phyloP scores from a whole-genome alignment of 352 stramenopile species.

The Globisporangium sylvaticum region DNA sequence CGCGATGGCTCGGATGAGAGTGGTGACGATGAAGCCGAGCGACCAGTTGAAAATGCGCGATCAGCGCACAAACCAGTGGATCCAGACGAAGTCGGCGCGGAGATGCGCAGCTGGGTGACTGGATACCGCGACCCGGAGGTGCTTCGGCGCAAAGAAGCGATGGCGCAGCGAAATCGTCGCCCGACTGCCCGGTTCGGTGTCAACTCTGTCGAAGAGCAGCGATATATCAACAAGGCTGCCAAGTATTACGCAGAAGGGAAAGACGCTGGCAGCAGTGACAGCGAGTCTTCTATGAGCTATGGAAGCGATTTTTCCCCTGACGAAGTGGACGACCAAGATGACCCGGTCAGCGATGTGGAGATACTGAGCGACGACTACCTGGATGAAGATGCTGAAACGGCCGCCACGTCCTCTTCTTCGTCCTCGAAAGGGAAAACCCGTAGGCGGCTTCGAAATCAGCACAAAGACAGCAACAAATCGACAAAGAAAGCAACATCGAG shows the following conservation, averaged over 20 bases:
- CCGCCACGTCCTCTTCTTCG: neutral
- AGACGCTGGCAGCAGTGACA: constrained; percentile 27
- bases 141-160: constrained; percentile 47
- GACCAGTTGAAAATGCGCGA: neutral
- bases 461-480: constrained; percentile 13
- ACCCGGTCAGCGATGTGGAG: constrained; percentile 23
- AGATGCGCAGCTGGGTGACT: constrained; percentile 61
- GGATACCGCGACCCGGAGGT: constrained; percentile 52
- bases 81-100: constrained; percentile 23
- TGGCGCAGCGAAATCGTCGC: constrained; percentile 39
- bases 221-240: constrained; percentile 21
- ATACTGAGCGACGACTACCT: constrained; percentile 50
- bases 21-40: neutral
- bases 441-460: constrained; percentile 17
- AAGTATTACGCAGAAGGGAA: constrained; percentile 43
- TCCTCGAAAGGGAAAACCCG: constrained; percentile 18
- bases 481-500: constrained; percentile 14
- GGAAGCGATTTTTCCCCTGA: constrained; percentile 49
- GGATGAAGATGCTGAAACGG: constrained; percentile 25
- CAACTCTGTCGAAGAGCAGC: constrained; percentile 39
- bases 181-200: constrained; percentile 33
- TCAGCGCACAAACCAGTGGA: constrained; percentile 2
- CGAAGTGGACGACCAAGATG: constrained; percentile 27
- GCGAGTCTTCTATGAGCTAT: constrained; percentile 15
- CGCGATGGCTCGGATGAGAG: constrained; percentile 4